These are phyloP conservation scores for Hymenoscyphus linearis DNA, from an alignment of 2,329 filamentous ascomycete species.

Conservation along the genomic window DNA sequence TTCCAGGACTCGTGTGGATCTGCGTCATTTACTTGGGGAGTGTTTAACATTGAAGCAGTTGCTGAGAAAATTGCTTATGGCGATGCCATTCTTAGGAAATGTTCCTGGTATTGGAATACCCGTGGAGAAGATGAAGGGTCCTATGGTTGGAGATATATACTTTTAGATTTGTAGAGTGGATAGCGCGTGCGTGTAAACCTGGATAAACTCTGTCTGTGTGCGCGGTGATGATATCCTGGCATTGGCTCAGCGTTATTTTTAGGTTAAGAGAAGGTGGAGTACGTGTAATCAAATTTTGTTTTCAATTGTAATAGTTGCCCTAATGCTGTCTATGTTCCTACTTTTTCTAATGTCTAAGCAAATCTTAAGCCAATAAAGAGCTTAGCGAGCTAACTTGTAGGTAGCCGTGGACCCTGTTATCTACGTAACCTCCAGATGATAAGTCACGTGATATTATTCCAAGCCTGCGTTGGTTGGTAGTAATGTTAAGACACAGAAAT, in stretches of 20 bases:
- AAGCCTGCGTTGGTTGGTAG: background rate
- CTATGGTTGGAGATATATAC: background rate
- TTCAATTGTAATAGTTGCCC: background rate
- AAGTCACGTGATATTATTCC: background rate
- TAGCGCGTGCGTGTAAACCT: background rate
- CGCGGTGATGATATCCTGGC: background rate
- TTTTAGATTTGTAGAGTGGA: background rate
- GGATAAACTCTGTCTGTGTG: too few species aligned
- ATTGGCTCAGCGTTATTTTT: background rate
- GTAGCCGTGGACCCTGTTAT: too few species aligned
- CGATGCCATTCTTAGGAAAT: conserved; percentile 1
- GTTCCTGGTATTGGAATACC: background rate
- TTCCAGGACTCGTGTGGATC: background rate
- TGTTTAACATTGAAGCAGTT: conserved; percentile 2
- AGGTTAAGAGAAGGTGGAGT: background rate
- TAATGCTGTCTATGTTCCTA: too few species aligned
- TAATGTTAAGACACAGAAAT: background rate
- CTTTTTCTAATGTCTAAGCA: too few species aligned
- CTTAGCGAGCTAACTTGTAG: too few species aligned
- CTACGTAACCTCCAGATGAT: too few species aligned
- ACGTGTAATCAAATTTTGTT: background rate
- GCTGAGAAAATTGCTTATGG: background rate
- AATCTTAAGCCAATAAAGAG: too few species aligned
- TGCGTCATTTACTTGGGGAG: conserved; percentile 1
- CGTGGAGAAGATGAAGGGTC: background rate